phyloP scores from a whole-genome alignment of 129 eudicot genomes.

The Cynara cardunculus region DNA sequence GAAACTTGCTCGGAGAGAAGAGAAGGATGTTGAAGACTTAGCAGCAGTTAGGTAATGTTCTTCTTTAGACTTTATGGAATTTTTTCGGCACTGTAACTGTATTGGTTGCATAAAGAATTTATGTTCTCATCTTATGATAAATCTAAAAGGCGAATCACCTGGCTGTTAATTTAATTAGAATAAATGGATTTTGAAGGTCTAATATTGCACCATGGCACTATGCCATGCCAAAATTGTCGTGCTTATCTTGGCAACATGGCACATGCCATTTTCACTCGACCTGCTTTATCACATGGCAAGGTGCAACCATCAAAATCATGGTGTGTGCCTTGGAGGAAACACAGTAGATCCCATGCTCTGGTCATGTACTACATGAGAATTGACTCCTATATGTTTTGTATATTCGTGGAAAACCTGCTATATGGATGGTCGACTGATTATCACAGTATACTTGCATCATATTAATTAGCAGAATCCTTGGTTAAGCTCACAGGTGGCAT shows the following conservation, averaged over 20 bases:
- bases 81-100: neutral
- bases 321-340: no score
- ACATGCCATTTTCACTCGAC: neutral
- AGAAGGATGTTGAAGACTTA: neutral
- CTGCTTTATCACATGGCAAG: neutral
- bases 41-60: neutral
- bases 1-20: neutral
- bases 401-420: neutral
- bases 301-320: neutral
- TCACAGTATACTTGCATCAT: neutral
- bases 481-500: neutral
- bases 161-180: neutral
- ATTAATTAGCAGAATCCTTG: neutral
- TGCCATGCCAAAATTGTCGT: neutral
- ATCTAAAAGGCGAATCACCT: neutral
- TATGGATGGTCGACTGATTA: neutral
- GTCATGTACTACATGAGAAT: neutral
- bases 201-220: neutral
- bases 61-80: neutral
- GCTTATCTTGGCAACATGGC: neutral
- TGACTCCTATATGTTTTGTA: neutral
- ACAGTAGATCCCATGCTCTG: neutral
- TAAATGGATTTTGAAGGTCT: neutral
- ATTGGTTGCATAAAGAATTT: neutral
- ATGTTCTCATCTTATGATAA: neutral